phyloP scores from a whole-genome alignment of 768 basidiomycete genomes.

The Kwoniella heveanensis region DNA sequence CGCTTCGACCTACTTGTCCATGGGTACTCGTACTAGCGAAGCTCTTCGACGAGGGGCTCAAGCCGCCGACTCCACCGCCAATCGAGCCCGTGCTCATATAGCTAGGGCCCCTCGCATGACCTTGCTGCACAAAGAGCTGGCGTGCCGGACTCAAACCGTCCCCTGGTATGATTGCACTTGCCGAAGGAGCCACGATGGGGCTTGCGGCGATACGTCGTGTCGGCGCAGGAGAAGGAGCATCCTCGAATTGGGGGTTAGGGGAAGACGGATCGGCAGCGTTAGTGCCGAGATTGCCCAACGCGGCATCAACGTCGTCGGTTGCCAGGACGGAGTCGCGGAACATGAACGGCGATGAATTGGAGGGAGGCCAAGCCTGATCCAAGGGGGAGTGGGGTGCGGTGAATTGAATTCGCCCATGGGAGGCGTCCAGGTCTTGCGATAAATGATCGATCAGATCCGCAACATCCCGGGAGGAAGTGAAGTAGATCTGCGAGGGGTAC shows the following conservation, averaged over 20 bases:
- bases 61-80: not conserved
- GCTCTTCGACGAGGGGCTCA: conserved; percentile 38
- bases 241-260: conserved; percentile 28
- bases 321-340: conserved; percentile 9
- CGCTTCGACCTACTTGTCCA: conserved; percentile 14
- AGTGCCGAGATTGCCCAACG: not conserved
- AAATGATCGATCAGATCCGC: conserved; percentile 51
- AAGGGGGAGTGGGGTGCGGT: conserved; percentile 8
- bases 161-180: conserved; percentile 21
- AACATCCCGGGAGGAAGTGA: conserved; percentile 40
- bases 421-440: conserved; percentile 32
- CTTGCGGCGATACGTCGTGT: conserved; percentile 4
- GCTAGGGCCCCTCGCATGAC: conserved; percentile 1
- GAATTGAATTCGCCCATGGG: conserved; percentile 45
- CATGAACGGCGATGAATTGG: conserved; percentile 9
- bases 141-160: conserved; percentile 32
- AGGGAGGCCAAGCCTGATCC: not conserved
- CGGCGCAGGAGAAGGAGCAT: conserved; percentile 33
- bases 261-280: not conserved
- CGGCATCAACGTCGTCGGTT: not conserved
- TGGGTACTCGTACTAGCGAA: conserved; percentile 34
- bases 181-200: not conserved
- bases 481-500: conserved; percentile 44
- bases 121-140: conserved; percentile 27
- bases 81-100: not conserved